Evolutionary conservation across 768 basidiomycete genomes (phyloP), one percentile per base, ranked within the genome.

Genomic region (Pisolithus microcarpus): DNA sequence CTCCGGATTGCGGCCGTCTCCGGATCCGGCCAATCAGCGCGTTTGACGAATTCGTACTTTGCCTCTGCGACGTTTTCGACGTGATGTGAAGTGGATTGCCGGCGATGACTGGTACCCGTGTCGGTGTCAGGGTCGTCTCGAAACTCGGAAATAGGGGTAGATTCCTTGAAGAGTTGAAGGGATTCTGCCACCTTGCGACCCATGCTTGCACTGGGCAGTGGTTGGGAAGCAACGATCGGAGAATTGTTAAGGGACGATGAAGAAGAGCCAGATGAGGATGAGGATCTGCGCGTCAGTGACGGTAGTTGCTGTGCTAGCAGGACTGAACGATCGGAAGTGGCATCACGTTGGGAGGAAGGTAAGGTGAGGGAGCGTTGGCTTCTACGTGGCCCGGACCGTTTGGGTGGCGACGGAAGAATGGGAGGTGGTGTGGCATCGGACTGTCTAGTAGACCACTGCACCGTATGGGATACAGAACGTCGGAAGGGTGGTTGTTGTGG

Each of bases 171-270:
- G 10, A 91, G 75, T 57, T 89, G 83, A 10, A 91, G 73, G 5
- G 84, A 82, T 10, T 84, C 87, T 1, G 89, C 89, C 30, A 91
- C 88, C 65, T 91, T 91, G 57, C 89, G 81, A 28, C 87, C 84
- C 44, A 83, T 85, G 18, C 81, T 82, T 2, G 62, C 37, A 6
- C 53, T 57, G n/a, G 51, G 43, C 21, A 55, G 52, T 24, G 58
- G 46, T 11, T 52, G 59, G 26, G 54, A 53, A 50, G 40, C 46
- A 45, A 15, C 31, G 7, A 38, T 40, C 18, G 38, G 46, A 24
- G 48, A 1, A 49, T 46, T 38, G 28, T 34, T 38, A 4, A 7
- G 34, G 53, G 57, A 55, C 15, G 62, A 61, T 7, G 61, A 55
- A 16, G 63, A 54, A 0, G 60, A 59, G 31, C 55, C 52, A 7